These are phyloP conservation scores for Tricholoma terreum DNA, from an alignment of 768 basidiomycete species.

Conservation along the genomic window DNA sequence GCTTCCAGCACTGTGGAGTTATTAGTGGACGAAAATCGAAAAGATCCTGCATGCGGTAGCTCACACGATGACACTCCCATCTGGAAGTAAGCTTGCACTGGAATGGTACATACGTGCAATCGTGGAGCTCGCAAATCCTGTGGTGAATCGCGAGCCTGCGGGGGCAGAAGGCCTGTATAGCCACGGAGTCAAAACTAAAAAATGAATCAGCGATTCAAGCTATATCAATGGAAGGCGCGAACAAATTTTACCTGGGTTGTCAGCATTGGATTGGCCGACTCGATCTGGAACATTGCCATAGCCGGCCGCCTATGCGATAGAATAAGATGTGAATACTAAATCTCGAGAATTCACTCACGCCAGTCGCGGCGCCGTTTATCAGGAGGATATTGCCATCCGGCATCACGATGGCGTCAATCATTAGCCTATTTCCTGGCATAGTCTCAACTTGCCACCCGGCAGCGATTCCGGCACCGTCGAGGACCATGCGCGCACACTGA, in stretches of 20 bases:
- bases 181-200: slow-evolving; percentile 32
- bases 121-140: slow-evolving; percentile 38
- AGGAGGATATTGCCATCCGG: slow-evolving; percentile 41
- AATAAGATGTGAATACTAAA: too few species aligned
- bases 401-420: slow-evolving; percentile 36
- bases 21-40: background rate
- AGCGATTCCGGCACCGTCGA: slow-evolving; percentile 40
- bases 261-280: slow-evolving; percentile 22
- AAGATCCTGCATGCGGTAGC: slow-evolving; percentile 18
- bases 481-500: slow-evolving; percentile 41
- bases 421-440: slow-evolving; percentile 39
- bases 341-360: slow-evolving; percentile 5
- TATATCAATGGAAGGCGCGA: background rate
- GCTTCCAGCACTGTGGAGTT: slow-evolving; percentile 37
- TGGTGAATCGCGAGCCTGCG: slow-evolving; percentile 44
- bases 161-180: slow-evolving; percentile 48
- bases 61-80: slow-evolving; percentile 38
- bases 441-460: slow-evolving; percentile 44
- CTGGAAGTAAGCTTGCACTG: slow-evolving; percentile 51
- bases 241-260: slow-evolving; percentile 18
- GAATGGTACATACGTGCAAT: slow-evolving; percentile 65
- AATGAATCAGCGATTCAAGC: background rate
- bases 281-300: slow-evolving; percentile 25
- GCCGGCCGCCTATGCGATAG: slow-evolving; percentile 30
- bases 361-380: slow-evolving; percentile 41